A percentile compares a stretch with the other conserved stretches of the same genome.
These are phyloP conservation scores for Boletus reticulatus DNA, from an alignment of 768 basidiomycete genomes.

Conservation along the genomic window DNA sequence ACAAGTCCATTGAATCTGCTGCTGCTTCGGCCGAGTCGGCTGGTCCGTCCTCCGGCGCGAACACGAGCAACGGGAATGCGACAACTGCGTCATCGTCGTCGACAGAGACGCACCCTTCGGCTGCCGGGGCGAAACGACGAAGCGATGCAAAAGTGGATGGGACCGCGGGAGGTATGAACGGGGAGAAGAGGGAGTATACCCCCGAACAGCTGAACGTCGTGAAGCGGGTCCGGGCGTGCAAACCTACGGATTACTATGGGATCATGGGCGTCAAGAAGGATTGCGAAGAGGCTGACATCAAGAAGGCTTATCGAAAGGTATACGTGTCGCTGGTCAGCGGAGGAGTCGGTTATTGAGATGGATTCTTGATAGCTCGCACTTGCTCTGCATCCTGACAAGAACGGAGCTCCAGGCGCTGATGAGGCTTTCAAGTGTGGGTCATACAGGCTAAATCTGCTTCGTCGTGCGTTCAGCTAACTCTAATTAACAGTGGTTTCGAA, in stretches of 20 bases:
- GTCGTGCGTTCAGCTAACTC: conserved; percentile 2
- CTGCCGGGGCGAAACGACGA: conserved; percentile 69
- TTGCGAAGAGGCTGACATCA: conserved; percentile 81
- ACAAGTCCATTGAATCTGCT: conserved; percentile 63
- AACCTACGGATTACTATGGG: conserved; percentile 90
- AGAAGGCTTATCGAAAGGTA: conserved; percentile 97
- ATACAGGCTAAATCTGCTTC: not conserved
- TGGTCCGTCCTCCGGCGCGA: conserved; percentile 38
- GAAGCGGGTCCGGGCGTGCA: conserved; percentile 81
- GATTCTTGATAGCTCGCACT: conserved; percentile 64
- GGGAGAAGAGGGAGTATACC: conserved; percentile 84
- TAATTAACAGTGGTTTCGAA: conserved; percentile 83
- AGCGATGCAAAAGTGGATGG: conserved; percentile 41
- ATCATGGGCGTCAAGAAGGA: conserved; percentile 78
- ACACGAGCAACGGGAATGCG: conserved; percentile 33
- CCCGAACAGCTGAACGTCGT: conserved; percentile 80
- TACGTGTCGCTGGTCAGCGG: conserved; percentile 21
- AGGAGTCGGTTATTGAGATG: conserved; percentile 6
- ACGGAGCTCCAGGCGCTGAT: conserved; percentile 96
- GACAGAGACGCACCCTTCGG: conserved; percentile 71
- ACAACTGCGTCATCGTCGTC: conserved; percentile 44
- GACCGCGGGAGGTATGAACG: conserved; percentile 60
- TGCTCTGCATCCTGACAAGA: conserved; percentile 89
- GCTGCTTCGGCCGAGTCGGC: conserved; percentile 37
- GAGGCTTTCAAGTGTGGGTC: conserved; percentile 94